Conservation (phyloP, 805 yeast genomes). For the Saccharomycopsis synnaedendra region DNA sequence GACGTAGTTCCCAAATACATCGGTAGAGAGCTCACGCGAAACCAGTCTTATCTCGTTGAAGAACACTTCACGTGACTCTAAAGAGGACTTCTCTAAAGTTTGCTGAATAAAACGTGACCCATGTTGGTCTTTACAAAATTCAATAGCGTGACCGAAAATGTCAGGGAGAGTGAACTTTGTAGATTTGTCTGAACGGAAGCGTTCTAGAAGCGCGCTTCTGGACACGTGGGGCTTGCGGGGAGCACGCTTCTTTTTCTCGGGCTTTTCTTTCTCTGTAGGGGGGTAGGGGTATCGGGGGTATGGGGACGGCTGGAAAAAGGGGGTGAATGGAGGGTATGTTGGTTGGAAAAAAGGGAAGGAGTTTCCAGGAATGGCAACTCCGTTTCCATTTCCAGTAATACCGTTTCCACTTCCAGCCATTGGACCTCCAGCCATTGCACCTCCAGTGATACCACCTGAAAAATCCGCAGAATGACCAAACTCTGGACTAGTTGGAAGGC, state of each 20-base stretch:
- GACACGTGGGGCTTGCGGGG: constrained; percentile 34
- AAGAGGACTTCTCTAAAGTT: constrained; percentile 50
- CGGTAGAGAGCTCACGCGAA: constrained; percentile 76
- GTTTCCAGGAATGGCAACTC: too few relatives aligned
- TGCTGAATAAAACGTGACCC: constrained; percentile 97
- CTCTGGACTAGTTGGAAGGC: too few relatives aligned
- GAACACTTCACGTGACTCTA: constrained; percentile 67
- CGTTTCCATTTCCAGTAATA: too few relatives aligned
- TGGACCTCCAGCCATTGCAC: too few relatives aligned
- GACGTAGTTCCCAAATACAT: constrained; percentile 96
- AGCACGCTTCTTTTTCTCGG: constrained; percentile 2
- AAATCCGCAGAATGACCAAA: too few relatives aligned
- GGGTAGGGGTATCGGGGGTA: too few relatives aligned
- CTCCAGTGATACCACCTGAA: too few relatives aligned
- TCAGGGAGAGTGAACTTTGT: constrained; percentile 56
- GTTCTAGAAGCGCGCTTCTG: constrained; percentile 74
- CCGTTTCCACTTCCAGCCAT: too few relatives aligned
- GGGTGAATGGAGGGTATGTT: too few relatives aligned
- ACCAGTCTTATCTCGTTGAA: constrained; percentile 75
- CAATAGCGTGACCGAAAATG: constrained; percentile 77
- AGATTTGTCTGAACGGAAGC: constrained; percentile 56
- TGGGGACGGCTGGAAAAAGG: too few relatives aligned
- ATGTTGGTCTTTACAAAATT: constrained; percentile 91
- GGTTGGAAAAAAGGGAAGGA: too few relatives aligned
- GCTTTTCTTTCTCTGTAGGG: constrained; percentile 3